Conservation (phyloP, 176 grass and related monocot genomes). For the Saccharum spontaneum region DNA sequence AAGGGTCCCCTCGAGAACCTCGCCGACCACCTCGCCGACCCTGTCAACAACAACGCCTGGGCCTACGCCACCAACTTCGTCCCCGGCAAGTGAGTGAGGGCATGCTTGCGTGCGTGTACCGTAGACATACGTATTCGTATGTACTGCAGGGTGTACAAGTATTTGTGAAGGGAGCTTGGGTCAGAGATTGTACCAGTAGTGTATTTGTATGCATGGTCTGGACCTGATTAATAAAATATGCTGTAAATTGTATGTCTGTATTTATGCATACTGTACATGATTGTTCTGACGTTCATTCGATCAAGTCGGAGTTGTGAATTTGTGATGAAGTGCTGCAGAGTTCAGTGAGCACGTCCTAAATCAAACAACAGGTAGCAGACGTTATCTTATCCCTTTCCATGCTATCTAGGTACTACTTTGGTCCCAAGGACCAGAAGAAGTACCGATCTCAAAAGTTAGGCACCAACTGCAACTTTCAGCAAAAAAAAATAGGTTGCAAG, state of each 20-base stretch:
- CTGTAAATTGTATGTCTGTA: background rate
- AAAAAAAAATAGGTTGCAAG: background rate
- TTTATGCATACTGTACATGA: background rate
- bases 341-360: background rate
- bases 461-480: background rate
- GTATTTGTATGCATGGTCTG: constrained; percentile 1
- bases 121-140: constrained; percentile 17
- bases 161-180: background rate
- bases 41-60: constrained; percentile 98
- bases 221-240: background rate
- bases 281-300: background rate
- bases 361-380: background rate
- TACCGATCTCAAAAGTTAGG: no score
- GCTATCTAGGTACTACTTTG: background rate
- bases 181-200: background rate
- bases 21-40: constrained; percentile 88
- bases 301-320: no score
- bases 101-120: background rate
- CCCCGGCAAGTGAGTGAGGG: constrained; percentile 15
- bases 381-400: background rate
- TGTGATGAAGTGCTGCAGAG: no score
- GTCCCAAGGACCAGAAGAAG: background rate
- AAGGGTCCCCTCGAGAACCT: constrained; percentile 92
- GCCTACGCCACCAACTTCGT: constrained; percentile 96
- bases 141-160: constrained; percentile 6